A percentile compares a stretch with the other conserved stretches of the same genome.
These are phyloP conservation scores for Pseudoscleropodium purum DNA, from an alignment of 225 moss, liverwort and hornwort species.

Conservation along the genomic window DNA sequence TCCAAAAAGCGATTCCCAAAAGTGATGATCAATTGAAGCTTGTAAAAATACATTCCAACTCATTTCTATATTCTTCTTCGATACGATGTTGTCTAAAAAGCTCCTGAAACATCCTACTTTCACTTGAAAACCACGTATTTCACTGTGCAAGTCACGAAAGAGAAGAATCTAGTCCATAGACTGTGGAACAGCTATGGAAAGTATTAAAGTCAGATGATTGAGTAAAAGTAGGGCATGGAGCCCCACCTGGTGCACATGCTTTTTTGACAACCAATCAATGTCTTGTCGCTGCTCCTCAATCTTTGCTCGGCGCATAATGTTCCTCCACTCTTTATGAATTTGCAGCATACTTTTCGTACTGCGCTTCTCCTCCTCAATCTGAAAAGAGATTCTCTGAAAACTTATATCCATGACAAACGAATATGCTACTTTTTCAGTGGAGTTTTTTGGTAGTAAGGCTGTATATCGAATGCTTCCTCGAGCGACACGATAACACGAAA, in stretches of 20 bases:
- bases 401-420: not conserved
- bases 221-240: not conserved
- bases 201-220: not conserved
- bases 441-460: not conserved
- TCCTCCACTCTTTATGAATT: constrained; percentile 72
- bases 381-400: not conserved
- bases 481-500: not conserved
- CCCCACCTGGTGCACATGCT: constrained; percentile 39
- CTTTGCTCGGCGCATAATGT: constrained; percentile 52
- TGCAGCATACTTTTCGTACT: constrained; percentile 54
- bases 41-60: not conserved
- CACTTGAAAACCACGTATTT: not conserved
- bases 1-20: not conserved
- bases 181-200: not conserved
- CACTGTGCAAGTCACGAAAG: not conserved
- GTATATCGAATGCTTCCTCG: not conserved
- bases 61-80: not conserved
- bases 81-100: not conserved
- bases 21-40: not conserved
- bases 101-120: not conserved
- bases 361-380: constrained; percentile 55
- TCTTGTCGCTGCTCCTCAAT: constrained; percentile 34
- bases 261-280: constrained; percentile 43
- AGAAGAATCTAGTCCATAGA: not conserved
- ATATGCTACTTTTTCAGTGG: not conserved